Conservation (phyloP, 139 green algal species). For the Diplosphaera chodatii region DNA sequence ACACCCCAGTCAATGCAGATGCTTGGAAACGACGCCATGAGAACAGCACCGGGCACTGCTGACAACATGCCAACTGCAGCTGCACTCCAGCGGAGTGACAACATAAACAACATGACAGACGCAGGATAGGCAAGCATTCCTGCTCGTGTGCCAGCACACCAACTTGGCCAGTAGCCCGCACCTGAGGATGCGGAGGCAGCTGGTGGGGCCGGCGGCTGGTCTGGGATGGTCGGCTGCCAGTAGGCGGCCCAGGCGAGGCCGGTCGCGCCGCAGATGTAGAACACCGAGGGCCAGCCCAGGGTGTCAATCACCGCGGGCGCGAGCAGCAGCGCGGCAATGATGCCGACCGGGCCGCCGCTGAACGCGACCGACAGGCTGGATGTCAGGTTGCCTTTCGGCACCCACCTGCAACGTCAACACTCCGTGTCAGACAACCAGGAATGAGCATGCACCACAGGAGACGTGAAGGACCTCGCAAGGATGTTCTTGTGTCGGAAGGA, state of each 20-base stretch:
- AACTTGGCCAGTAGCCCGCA: not conserved
- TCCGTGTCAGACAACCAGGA: not conserved
- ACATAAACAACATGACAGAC: no score
- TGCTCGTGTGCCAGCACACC: no score
- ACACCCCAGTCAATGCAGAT: no score
- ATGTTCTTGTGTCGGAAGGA: no score
- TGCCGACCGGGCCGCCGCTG: slow-evolving; percentile 43
- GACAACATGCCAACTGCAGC: no score
- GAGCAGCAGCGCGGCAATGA: slow-evolving; percentile 48
- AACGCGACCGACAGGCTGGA: slow-evolving; percentile 50
- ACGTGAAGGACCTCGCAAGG: no score
- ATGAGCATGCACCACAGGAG: no score
- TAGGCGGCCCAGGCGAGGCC: slow-evolving; percentile 55
- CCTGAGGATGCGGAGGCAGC: not conserved
- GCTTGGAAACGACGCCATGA: no score
- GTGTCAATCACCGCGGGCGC: slow-evolving; percentile 49
- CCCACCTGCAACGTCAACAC: slow-evolving; percentile 12
- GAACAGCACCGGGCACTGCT: no score
- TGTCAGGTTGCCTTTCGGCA: slow-evolving; percentile 34
- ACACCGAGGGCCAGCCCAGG: slow-evolving; percentile 48
- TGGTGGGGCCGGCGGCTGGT: slow-evolving; percentile 6
- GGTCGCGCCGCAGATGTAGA: slow-evolving; percentile 54
- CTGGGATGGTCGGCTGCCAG: slow-evolving; percentile 38
- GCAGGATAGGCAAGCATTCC: no score
- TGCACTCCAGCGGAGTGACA: no score